A percentile compares a stretch with the other conserved stretches of the same genome.
phyloP scores from a whole-genome alignment of 2,329 filamentous ascomycete species.

The Leptographium wingfieldii region DNA sequence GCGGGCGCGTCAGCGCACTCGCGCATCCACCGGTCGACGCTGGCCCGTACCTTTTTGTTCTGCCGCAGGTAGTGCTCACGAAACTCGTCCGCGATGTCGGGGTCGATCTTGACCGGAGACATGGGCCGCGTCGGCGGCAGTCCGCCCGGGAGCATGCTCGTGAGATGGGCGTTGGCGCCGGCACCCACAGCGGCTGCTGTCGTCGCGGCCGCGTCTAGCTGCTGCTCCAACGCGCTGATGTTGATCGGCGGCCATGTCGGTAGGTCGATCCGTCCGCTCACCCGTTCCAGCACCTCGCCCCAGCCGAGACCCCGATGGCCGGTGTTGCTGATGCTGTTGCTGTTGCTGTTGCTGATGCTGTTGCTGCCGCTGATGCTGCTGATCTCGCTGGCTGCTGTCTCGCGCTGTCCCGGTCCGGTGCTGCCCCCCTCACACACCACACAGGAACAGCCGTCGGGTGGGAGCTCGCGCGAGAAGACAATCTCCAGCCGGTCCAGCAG shows the following conservation, averaged over 20 bases:
- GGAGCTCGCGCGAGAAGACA: constrained; percentile 87
- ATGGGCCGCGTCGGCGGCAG: constrained; percentile 43
- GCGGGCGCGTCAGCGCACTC: constrained; percentile 62
- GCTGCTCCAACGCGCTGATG: constrained; percentile 48
- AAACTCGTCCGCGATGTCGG: constrained; percentile 88
- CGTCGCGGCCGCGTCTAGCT: constrained; percentile 40
- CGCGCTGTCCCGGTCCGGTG: constrained; percentile 31
- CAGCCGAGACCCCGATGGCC: constrained; percentile 69
- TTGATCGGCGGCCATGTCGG: constrained; percentile 84
- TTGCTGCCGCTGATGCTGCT: constrained; percentile 28
- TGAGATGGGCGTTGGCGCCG: constrained; percentile 1
- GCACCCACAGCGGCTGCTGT: constrained; percentile 10
- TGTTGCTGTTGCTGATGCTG: neutral
- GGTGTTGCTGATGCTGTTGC: neutral
- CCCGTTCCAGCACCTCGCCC: constrained; percentile 90
- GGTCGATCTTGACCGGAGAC: constrained; percentile 65
- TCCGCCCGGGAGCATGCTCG: constrained; percentile 29
- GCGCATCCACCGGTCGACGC: constrained; percentile 81
- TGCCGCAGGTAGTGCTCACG: constrained; percentile 85
- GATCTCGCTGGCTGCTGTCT: constrained; percentile 40
- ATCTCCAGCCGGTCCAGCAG: constrained; percentile 83
- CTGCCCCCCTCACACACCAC: constrained; percentile 57
- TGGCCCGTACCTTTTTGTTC: constrained; percentile 82
- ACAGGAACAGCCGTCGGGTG: constrained; percentile 72
- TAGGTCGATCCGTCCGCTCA: constrained; percentile 76